phyloP scores from a whole-genome alignment of 768 basidiomycete species.

The Leccinum variicolor region DNA sequence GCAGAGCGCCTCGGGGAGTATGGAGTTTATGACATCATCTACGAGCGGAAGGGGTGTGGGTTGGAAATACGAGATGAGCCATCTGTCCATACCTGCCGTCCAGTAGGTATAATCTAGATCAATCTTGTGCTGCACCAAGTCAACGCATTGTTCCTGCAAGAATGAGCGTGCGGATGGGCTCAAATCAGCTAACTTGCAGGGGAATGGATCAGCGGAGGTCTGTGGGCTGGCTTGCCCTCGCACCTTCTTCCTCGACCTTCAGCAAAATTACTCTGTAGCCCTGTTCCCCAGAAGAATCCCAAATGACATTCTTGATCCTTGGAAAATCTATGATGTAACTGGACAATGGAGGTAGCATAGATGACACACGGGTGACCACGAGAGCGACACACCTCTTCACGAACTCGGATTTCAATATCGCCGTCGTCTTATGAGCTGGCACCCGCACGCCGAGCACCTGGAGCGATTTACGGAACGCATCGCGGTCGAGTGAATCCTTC shows the following conservation, averaged over 20 bases:
- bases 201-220: constrained; percentile 4
- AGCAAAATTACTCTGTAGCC: constrained; percentile 65
- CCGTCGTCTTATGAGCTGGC: constrained; percentile 50
- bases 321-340: constrained; percentile 68
- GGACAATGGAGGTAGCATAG: constrained; percentile 3
- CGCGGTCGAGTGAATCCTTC: constrained; percentile 53
- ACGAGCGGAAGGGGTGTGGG: constrained; percentile 4
- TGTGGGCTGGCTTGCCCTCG: constrained; percentile 14
- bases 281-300: constrained; percentile 46
- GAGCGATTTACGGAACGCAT: constrained; percentile 61
- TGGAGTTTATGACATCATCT: constrained; percentile 83
- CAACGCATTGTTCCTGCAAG: constrained; percentile 52
- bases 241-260: constrained; percentile 59
- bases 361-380: constrained; percentile 5
- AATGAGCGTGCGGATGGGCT: constrained; percentile 51
- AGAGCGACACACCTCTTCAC: constrained; percentile 52
- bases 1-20: constrained; percentile 75
- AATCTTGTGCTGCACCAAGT: constrained; percentile 57
- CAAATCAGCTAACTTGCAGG: constrained; percentile 64
- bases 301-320: constrained; percentile 58
- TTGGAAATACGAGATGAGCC: background rate
- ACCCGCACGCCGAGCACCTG: constrained; percentile 68
- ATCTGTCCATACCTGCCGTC: constrained; percentile 62
- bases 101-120: constrained; percentile 83
- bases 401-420: constrained; percentile 52